Evolutionary conservation across 257 asterid species (phyloP).

Genomic region (Datura wrightii): DNA sequence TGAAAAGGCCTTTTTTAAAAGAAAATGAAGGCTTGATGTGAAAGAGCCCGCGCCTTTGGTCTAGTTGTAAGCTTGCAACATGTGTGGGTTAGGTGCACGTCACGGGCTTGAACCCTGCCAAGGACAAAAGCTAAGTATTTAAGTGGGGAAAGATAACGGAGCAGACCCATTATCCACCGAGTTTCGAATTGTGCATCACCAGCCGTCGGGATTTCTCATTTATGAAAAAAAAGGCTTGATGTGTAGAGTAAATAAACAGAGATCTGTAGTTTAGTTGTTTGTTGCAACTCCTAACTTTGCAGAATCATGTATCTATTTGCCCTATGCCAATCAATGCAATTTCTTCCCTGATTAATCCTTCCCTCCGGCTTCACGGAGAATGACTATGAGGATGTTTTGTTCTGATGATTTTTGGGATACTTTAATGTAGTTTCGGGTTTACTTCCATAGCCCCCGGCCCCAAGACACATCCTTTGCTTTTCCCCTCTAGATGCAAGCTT

Average conservation of each 20-base stretch:
- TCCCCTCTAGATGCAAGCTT: not conserved
- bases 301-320: not conserved
- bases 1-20: not conserved
- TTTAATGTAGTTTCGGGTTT: not conserved
- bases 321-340: not conserved
- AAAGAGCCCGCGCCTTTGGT: not conserved
- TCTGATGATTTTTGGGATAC: not conserved
- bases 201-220: not conserved
- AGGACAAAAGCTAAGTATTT: not conserved
- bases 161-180: not conserved
- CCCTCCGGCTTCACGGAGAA: not conserved
- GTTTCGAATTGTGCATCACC: not conserved
- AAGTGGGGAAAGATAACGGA: not conserved
- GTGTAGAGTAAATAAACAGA: not conserved
- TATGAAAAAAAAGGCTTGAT: not conserved
- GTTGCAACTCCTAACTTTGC: not conserved
- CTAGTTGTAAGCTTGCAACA: not conserved
- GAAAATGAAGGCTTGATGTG: slow-evolving; percentile 4
- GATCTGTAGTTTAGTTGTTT: not conserved
- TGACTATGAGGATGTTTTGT: not conserved
- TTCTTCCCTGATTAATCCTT: not conserved
- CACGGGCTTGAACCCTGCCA: not conserved
- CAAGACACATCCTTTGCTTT: not conserved
- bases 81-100: not conserved
- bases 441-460: not conserved